Evolutionary conservation across 1,284 basidiomycete genomes (phyloP).

Genomic region (Phellinidium pouzarii): DNA sequence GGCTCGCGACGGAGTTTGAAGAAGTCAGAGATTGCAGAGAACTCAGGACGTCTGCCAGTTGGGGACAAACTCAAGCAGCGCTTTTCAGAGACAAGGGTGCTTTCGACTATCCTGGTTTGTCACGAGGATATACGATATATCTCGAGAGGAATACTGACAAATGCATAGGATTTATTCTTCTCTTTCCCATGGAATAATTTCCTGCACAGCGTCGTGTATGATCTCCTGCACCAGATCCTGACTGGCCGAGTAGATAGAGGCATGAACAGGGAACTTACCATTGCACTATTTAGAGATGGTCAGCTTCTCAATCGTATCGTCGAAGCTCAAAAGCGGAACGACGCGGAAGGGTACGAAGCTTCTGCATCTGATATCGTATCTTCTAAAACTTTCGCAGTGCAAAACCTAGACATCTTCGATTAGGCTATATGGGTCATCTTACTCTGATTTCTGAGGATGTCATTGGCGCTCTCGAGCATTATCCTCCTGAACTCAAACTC

Average conservation of each 20-base stretch:
- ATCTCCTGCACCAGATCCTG: conserved; percentile 92
- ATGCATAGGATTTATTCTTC: conserved; percentile 81
- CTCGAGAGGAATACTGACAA: conserved; percentile 6
- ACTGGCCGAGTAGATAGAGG: conserved; percentile 77
- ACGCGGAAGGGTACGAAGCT: conserved; percentile 55
- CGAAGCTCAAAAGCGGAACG: conserved; percentile 76
- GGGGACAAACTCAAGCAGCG: conserved; percentile 77
- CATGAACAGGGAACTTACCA: conserved; percentile 73
- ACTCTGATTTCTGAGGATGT: conserved; percentile 91
- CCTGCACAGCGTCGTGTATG: conserved; percentile 94
- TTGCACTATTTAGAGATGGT: conserved; percentile 78
- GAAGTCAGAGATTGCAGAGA: conserved; percentile 15
- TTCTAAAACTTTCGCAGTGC: conserved; percentile 31
- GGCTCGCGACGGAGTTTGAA: conserved; percentile 42
- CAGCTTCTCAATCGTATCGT: conserved; percentile 77
- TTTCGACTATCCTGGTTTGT: conserved; percentile 70
- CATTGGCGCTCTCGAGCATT: conserved; percentile 77
- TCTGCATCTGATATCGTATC: conserved; percentile 6
- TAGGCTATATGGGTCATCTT: conserved; percentile 97
- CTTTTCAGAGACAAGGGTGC: conserved; percentile 66
- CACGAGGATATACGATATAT: conserved; percentile 6
- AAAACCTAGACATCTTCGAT: conserved; percentile 65
- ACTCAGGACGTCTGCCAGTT: conserved; percentile 34
- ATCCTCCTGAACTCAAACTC: conserved; percentile 72
- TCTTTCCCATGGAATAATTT: conserved; percentile 98